A percentile compares a stretch with the other conserved stretches of the same genome.
Evolutionary conservation across 805 yeast genomes (phyloP).

Genomic region (Saccharomyces mikatae): DNA sequence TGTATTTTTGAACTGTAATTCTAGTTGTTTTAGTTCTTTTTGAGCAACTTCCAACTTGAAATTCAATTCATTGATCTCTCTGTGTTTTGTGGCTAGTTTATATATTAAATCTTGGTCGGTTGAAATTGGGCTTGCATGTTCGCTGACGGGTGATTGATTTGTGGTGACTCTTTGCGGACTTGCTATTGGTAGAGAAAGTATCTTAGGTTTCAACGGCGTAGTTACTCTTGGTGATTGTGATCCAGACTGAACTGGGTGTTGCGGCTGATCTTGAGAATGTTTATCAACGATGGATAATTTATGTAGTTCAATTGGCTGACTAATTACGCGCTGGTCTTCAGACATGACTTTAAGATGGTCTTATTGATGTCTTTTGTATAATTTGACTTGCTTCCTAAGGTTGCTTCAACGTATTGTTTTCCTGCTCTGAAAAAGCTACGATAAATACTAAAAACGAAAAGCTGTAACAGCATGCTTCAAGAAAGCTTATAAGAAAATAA

Average conservation of each 20-base stretch:
- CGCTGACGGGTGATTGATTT: background rate
- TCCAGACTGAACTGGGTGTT: background rate
- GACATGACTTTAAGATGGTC: background rate
- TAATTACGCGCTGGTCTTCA: conserved; percentile 9
- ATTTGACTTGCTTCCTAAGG: background rate
- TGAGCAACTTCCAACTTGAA: conserved; percentile 33
- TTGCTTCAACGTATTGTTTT: background rate
- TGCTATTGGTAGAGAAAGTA: background rate
- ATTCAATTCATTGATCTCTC: conserved; percentile 43
- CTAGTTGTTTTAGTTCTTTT: conserved; percentile 32
- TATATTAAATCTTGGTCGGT: conserved; percentile 25
- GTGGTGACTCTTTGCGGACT: background rate
- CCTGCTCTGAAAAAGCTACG: background rate
- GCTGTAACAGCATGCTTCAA: background rate
- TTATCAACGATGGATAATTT: conserved; percentile 22
- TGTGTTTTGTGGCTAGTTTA: conserved; percentile 44
- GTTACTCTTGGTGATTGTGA: background rate
- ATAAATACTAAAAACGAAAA: background rate
- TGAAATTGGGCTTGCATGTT: background rate
- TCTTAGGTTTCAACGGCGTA: background rate
- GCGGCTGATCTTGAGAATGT: conserved; percentile 1
- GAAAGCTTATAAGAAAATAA: background rate
- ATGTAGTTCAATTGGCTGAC: conserved; percentile 19
- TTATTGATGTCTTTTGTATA: background rate
- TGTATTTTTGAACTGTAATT: conserved; percentile 24